A percentile compares a stretch with the other conserved stretches of the same genome.
Conservation (phyloP, 2,329 filamentous ascomycete species). For the Xylariaceae sp. region DNA sequence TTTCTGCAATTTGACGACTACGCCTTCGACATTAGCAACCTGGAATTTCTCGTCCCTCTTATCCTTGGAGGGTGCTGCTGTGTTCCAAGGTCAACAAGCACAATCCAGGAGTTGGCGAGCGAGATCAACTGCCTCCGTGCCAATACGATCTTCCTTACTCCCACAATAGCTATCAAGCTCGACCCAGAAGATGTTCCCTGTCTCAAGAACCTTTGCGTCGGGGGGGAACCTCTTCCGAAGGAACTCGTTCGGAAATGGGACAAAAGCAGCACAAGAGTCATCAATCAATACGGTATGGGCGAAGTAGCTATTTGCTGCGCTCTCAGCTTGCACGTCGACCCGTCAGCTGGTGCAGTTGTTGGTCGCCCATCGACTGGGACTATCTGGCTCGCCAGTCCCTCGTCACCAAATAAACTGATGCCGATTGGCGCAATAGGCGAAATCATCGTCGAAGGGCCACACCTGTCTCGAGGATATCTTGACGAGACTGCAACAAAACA, state of each 20-base stretch:
- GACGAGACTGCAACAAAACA: slow-evolving; percentile 13
- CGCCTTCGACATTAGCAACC: slow-evolving; percentile 16
- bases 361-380: slow-evolving; percentile 15
- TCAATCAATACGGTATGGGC: slow-evolving; percentile 22
- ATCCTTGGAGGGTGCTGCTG: slow-evolving; percentile 13
- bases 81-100: slow-evolving; percentile 13
- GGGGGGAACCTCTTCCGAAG: slow-evolving; percentile 19
- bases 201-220: slow-evolving; percentile 15
- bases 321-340: slow-evolving; percentile 14
- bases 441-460: slow-evolving; percentile 14
- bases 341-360: slow-evolving; percentile 10
- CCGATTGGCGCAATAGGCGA: slow-evolving; percentile 16
- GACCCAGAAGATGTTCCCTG: slow-evolving; percentile 9
- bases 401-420: slow-evolving; percentile 13
- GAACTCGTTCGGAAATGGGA: slow-evolving; percentile 17
- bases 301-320: slow-evolving; percentile 21
- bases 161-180: slow-evolving; percentile 14
- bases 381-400: slow-evolving; percentile 16
- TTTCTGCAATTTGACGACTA: slow-evolving; percentile 15
- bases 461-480: slow-evolving; percentile 15
- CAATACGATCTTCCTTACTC: slow-evolving; percentile 16
- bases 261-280: slow-evolving; percentile 9
- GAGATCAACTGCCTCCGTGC: slow-evolving; percentile 12
- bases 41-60: slow-evolving; percentile 14
- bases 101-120: slow-evolving; percentile 7